Base-by-base conservation (phyloP, 73 alveolate species). In the Tetrahymena elliotti region DNA sequence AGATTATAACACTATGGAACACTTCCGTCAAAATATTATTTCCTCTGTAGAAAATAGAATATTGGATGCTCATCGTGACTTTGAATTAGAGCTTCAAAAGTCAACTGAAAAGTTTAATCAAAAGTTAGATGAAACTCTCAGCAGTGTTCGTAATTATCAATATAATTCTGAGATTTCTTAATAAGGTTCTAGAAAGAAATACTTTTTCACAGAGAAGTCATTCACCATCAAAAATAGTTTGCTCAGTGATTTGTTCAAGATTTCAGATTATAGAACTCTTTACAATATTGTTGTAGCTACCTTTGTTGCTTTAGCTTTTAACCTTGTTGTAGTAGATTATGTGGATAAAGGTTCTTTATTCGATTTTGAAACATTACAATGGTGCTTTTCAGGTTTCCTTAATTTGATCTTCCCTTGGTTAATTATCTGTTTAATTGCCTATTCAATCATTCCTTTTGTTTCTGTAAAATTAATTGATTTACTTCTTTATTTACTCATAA, bases 241-340 rank as follows among this genome's bases (percentile, higher is more conserved):
- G 7, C 83, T 94, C 20, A 82, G 94, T 27, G 96, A 94, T 15
- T 83, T 96, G 97, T 52, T 93, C 37, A 93, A 94, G 93, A 83
- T 83, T 18, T 95, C 95, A 38, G 96, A 96, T 83, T 95, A 84
- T 83, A 96, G 96, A 41, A 96, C 97, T 35, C 95, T 96, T 40
- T 96, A 96, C 52, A 96, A 96, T 94, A 96, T 96, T 84, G 93
- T 96, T 37, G 93, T 96, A 34, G 96, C 97, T 35, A 94, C 94
- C 35, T 93, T 96, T 95, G 93, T 96, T 33, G 93, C 93, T 83
- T 83, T 96, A 88, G 83, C 84, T 53, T 52, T 47, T 5, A 95
- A 93, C 34, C 84, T 93, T 22, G 52, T 94, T 88, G 41, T 96
- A 37, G 41, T 52, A 38, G 96, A 83, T 34, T 96, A 96, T 34